Evolutionary conservation across 2,329 filamentous ascomycete genomes (phyloP).

Genomic region (Pseudophaeomoniella oleicola): DNA sequence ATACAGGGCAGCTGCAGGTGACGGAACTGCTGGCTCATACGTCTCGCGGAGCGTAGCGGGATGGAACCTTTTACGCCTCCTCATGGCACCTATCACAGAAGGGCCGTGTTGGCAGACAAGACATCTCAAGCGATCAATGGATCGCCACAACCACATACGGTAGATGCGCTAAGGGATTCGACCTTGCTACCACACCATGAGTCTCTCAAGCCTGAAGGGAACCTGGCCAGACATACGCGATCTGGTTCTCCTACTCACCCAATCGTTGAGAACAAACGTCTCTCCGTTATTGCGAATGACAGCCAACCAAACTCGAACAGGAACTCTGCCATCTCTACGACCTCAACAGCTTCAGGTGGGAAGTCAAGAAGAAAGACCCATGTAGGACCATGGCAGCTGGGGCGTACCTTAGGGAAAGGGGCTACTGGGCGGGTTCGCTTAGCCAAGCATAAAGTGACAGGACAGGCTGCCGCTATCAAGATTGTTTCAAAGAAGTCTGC

Average conservation of each 20-base stretch:
- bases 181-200: slow-evolving; percentile 12
- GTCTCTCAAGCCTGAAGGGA: slow-evolving; percentile 14
- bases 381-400: slow-evolving; percentile 88
- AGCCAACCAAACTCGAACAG: slow-evolving; percentile 33
- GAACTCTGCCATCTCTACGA: slow-evolving; percentile 38
- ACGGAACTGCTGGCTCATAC: too few species aligned
- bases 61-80: not conserved
- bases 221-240: slow-evolving; percentile 7
- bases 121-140: not conserved
- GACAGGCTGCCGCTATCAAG: slow-evolving; percentile 80
- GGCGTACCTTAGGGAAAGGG: slow-evolving; percentile 76
- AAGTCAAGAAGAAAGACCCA: slow-evolving; percentile 50
- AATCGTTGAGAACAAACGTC: slow-evolving; percentile 31
- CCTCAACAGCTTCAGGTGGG: slow-evolving; percentile 37
- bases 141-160: slow-evolving; percentile 1
- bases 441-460: slow-evolving; percentile 64
- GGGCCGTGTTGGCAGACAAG: not conserved
- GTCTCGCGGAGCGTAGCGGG: too few species aligned
- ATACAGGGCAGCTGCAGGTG: too few species aligned
- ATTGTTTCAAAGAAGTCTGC: slow-evolving; percentile 79
- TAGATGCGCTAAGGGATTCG: slow-evolving; percentile 3
- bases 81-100: not conserved
- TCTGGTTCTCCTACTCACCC: slow-evolving; percentile 4
- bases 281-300: slow-evolving; percentile 36
- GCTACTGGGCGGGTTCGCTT: slow-evolving; percentile 78